Conservation (phyloP, 768 basidiomycete species). For the Tulasnella sp. region DNA sequence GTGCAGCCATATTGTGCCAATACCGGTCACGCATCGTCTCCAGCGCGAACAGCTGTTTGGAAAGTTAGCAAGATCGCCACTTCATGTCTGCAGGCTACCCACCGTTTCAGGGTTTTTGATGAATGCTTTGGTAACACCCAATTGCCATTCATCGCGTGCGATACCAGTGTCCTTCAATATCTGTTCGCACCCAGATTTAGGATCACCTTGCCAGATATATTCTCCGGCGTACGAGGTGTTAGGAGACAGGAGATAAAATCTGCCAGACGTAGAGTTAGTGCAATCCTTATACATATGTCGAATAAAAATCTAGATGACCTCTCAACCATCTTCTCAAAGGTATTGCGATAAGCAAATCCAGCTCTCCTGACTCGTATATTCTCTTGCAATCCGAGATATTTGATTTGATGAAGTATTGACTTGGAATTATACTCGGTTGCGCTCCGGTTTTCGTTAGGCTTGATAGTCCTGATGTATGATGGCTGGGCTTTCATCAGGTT, state of each 20-base stretch:
- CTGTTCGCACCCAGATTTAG: constrained; percentile 80
- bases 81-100: constrained; percentile 20
- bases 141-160: constrained; percentile 95
- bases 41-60: constrained; percentile 74
- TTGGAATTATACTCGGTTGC: constrained; percentile 84
- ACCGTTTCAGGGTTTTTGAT: constrained; percentile 99
- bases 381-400: constrained; percentile 96
- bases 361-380: constrained; percentile 96
- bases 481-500: constrained; percentile 97
- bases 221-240: constrained; percentile 97
- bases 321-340: constrained; percentile 98
- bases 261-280: constrained; percentile 12
- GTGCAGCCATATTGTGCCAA: constrained; percentile 98
- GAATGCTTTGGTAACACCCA: constrained; percentile 97
- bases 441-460: constrained; percentile 95
- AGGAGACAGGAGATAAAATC: constrained; percentile 87
- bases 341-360: constrained; percentile 95
- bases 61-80: constrained; percentile 10
- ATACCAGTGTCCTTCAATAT: constrained; percentile 95
- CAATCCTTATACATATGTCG: background rate
- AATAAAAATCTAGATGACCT: constrained; percentile 30
- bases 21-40: constrained; percentile 98
- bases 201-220: constrained; percentile 88
- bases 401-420: constrained; percentile 95
- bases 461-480: constrained; percentile 97